These are phyloP conservation scores for Leccinum pachyderme DNA, from an alignment of 1,284 basidiomycete species.

Conservation along the genomic window DNA sequence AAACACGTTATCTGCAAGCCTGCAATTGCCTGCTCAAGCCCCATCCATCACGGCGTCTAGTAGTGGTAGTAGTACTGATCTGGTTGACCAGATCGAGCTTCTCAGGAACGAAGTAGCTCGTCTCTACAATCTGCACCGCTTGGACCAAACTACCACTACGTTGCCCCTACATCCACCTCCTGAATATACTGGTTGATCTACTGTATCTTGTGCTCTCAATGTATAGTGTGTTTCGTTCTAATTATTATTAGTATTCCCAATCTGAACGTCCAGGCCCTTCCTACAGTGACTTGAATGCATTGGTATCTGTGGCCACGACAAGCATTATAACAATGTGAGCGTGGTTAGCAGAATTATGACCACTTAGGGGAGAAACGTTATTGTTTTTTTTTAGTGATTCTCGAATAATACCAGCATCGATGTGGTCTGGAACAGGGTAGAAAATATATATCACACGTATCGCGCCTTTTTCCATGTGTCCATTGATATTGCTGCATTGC, in stretches of 20 bases:
- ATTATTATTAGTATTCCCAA: no score
- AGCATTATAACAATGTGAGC: no score
- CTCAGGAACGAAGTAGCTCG: constrained; percentile 16
- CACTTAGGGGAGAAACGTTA: no score
- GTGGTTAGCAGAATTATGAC: no score
- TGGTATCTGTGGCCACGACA: no score
- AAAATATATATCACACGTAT: no score
- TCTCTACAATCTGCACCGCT: constrained; percentile 1
- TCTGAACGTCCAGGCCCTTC: no score
- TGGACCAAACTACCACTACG: background rate
- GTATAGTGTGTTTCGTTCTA: background rate
- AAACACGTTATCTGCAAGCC: background rate
- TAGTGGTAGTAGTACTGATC: background rate
- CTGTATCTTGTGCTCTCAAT: no score
- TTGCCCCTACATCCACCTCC: background rate
- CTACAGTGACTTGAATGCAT: no score
- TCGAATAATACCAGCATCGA: background rate
- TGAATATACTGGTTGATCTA: background rate
- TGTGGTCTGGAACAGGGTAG: background rate
- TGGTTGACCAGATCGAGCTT: constrained; percentile 6
- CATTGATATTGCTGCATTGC: no score
- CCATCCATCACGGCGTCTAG: background rate
- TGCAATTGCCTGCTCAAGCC: background rate
- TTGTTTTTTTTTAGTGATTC: no score
- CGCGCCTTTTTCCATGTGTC: no score